Percentiles rank a stretch among this genome's conserved stretches.
These are phyloP conservation scores for Curvularia hawaiiensis DNA, from an alignment of 2,329 filamentous ascomycete genomes.

Conservation along the genomic window DNA sequence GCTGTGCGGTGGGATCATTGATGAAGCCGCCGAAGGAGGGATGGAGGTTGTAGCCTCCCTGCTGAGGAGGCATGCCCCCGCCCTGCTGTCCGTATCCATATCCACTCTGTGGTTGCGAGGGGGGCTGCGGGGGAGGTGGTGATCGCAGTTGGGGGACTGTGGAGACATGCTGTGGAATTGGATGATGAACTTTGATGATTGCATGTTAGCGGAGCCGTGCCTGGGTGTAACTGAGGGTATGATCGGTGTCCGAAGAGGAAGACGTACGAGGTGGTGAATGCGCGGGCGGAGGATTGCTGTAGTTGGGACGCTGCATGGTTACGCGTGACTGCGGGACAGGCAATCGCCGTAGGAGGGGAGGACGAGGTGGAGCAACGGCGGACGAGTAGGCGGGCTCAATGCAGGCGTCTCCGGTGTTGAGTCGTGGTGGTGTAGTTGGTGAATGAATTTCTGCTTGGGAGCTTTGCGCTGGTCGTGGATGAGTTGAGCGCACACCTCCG, in stretches of 20 bases:
- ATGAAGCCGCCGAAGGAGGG: constrained; percentile 89
- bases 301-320: constrained; percentile 84
- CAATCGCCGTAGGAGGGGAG: background rate
- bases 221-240: no score
- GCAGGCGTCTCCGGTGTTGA: background rate
- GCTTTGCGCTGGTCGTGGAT: constrained; percentile 10
- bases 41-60: constrained; percentile 47
- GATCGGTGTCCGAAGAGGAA: background rate
- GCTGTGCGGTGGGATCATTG: constrained; percentile 91
- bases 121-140: constrained; percentile 78
- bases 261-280: constrained; percentile 77
- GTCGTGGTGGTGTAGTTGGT: constrained; percentile 7
- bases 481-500: constrained; percentile 14
- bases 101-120: constrained; percentile 68
- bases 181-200: constrained; percentile 67
- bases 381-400: background rate
- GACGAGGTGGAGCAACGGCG: no score
- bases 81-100: constrained; percentile 76
- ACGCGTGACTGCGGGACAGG: background rate
- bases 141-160: constrained; percentile 96
- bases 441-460: constrained; percentile 18
- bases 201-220: background rate
- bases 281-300: constrained; percentile 71
- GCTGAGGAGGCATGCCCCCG: constrained; percentile 48
- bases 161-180: constrained; percentile 97